phyloP scores from a whole-genome alignment of 257 asterid species.

The Petunia axillaris region DNA sequence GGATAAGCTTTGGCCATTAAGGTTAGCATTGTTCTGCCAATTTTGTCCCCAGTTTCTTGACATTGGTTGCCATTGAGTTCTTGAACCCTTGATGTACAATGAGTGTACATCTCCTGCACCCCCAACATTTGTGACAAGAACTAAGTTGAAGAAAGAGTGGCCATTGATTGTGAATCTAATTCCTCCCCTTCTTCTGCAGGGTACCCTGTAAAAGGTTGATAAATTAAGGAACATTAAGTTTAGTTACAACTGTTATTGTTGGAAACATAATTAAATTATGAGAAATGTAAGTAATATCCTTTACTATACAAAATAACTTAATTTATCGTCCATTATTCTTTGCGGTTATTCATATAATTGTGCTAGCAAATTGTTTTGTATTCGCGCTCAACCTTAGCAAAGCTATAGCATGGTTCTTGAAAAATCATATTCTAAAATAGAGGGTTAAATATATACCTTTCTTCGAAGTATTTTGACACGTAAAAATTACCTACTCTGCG shows the following conservation, averaged over 20 bases:
- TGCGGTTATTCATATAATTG: too few relatives aligned
- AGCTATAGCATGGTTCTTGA: too few relatives aligned
- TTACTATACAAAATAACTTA: too few relatives aligned
- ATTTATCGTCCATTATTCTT: too few relatives aligned
- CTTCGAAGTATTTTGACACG: too few relatives aligned
- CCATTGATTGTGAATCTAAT: slow-evolving; percentile 85
- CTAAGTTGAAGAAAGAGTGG: slow-evolving; percentile 85
- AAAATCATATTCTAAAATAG: too few relatives aligned
- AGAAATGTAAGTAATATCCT: too few relatives aligned
- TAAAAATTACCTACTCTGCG: too few relatives aligned
- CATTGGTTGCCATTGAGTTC: slow-evolving; percentile 85
- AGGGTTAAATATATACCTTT: too few relatives aligned
- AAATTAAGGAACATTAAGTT: slow-evolving; percentile 1
- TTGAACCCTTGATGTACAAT: slow-evolving; percentile 80
- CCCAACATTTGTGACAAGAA: slow-evolving; percentile 81
- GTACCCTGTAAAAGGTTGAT: slow-evolving; percentile 49
- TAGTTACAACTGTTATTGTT: neutral
- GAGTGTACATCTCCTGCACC: slow-evolving; percentile 88
- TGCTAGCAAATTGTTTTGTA: too few relatives aligned
- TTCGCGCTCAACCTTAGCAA: too few relatives aligned
- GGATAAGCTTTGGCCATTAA: slow-evolving; percentile 85
- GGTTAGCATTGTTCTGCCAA: slow-evolving; percentile 88
- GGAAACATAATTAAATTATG: neutral
- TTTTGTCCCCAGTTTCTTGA: slow-evolving; percentile 98
- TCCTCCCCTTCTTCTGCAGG: slow-evolving; percentile 92